Evolutionary conservation across 1,284 basidiomycete genomes (phyloP).

Genomic region (Phellopilus nigrolimitatus): DNA sequence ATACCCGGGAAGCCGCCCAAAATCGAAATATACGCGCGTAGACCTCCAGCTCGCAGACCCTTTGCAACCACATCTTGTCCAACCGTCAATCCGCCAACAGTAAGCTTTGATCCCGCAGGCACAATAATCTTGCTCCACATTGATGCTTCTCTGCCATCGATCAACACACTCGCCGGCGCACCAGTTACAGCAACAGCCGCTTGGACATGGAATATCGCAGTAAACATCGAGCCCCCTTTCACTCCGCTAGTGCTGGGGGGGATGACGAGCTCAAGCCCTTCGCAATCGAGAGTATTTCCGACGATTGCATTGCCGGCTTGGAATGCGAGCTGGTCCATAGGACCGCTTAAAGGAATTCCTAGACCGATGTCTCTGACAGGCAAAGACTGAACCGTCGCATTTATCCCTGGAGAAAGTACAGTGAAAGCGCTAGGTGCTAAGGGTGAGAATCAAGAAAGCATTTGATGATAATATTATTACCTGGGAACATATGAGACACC

Average conservation of each 20-base stretch:
- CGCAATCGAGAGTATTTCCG: constrained; percentile 48
- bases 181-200: constrained; percentile 58
- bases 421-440: constrained; percentile 44
- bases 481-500: constrained; percentile 38
- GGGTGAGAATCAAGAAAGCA: constrained; percentile 15
- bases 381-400: constrained; percentile 61
- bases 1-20: constrained; percentile 59
- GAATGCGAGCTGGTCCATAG: constrained; percentile 61
- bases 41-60: constrained; percentile 33
- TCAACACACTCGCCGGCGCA: constrained; percentile 37
- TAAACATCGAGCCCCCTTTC: constrained; percentile 26
- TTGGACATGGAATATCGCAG: constrained; percentile 42
- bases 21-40: constrained; percentile 54
- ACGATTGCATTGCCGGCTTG: constrained; percentile 57
- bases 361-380: constrained; percentile 53
- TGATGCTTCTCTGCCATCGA: constrained; percentile 37
- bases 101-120: constrained; percentile 40
- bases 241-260: constrained; percentile 28
- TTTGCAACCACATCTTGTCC: constrained; percentile 22
- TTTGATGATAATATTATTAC: constrained; percentile 28
- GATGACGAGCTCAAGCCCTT: constrained; percentile 54
- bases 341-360: constrained; percentile 65
- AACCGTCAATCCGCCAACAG: constrained; percentile 31
- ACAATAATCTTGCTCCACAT: constrained; percentile 51
- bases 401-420: constrained; percentile 53